A percentile compares a stretch with the other conserved stretches of the same genome.
phyloP scores from a whole-genome alignment of 352 stramenopile species.

The Globisporangium megalacanthum region DNA sequence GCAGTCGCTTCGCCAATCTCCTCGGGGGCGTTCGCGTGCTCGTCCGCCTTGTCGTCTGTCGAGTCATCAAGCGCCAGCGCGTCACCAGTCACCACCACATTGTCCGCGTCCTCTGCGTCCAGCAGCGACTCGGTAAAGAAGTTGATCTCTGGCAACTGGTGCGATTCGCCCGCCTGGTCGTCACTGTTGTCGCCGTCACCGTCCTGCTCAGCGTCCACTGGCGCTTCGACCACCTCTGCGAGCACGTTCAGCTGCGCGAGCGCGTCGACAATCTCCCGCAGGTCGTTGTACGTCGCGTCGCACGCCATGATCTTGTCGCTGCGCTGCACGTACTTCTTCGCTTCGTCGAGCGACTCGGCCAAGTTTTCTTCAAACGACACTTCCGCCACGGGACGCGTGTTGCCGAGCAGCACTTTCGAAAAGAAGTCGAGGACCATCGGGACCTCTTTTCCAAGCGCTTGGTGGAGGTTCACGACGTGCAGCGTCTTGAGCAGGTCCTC shows the following conservation, averaged over 20 bases:
- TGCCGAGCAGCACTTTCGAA: slow-evolving; percentile 77
- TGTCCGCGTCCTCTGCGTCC: slow-evolving; percentile 15
- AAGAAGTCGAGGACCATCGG: slow-evolving; percentile 84
- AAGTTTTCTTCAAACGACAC: slow-evolving; percentile 78
- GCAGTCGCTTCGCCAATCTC: slow-evolving; percentile 8
- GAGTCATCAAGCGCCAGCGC: slow-evolving; percentile 10
- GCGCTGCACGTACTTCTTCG: slow-evolving; percentile 56
- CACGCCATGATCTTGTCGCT: slow-evolving; percentile 75
- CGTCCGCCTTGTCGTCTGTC: slow-evolving; percentile 17
- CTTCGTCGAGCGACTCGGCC: slow-evolving; percentile 68
- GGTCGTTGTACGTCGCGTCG: slow-evolving; percentile 58
- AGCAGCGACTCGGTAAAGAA: slow-evolving; percentile 83
- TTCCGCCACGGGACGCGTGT: slow-evolving; percentile 68
- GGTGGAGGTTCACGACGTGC: slow-evolving; percentile 73
- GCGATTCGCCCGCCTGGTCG: background rate
- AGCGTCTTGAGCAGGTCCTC: slow-evolving; percentile 70
- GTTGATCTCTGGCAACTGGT: slow-evolving; percentile 69
- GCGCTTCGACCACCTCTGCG: slow-evolving; percentile 11
- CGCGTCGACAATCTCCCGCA: slow-evolving; percentile 55
- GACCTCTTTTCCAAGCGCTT: slow-evolving; percentile 64
- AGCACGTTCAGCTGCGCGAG: slow-evolving; percentile 24
- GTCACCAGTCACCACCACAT: slow-evolving; percentile 9
- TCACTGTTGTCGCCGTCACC: slow-evolving; percentile 2
- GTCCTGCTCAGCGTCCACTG: slow-evolving; percentile 4
- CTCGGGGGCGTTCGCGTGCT: slow-evolving; percentile 13